Evolutionary conservation across 345 rosid genomes (phyloP).

Genomic region (Hypericum perforatum): DNA sequence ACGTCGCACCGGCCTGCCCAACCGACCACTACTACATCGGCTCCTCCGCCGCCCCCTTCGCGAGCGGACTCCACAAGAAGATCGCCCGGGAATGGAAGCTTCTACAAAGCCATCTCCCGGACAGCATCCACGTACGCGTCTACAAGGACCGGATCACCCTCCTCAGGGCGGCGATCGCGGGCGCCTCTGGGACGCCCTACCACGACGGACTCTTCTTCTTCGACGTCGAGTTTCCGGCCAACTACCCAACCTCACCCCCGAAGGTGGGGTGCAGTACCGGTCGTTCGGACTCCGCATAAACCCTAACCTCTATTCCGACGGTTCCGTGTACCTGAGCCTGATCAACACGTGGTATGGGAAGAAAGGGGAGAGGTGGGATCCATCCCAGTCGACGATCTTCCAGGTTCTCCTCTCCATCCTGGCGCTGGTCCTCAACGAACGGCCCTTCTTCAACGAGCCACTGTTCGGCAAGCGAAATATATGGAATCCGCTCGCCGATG

Average conservation of each 20-base stretch:
- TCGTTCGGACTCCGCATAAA: conserved; percentile 45
- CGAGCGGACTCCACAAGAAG: conserved; percentile 23
- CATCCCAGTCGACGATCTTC: conserved; percentile 33
- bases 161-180: conserved; percentile 37
- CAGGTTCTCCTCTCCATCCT: conserved; percentile 51
- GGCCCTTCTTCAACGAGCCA: conserved; percentile 50
- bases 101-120: conserved; percentile 40
- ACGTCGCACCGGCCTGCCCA: conserved; percentile 25
- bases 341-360: conserved; percentile 50
- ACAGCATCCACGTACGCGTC: conserved; percentile 41
- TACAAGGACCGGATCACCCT: conserved; percentile 46
- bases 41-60: conserved; percentile 10
- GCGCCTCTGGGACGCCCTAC: conserved; percentile 55
- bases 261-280: conserved; percentile 26
- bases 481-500: conserved; percentile 25
- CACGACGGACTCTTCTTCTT: conserved; percentile 60
- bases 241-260: conserved; percentile 45
- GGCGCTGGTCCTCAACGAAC: conserved; percentile 47
- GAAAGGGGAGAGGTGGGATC: conserved; percentile 41
- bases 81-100: conserved; percentile 48
- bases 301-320: conserved; percentile 45
- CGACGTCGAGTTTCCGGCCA: conserved; percentile 45
- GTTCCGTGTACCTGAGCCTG: conserved; percentile 46
- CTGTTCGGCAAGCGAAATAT: conserved; percentile 1
- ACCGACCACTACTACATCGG: conserved; percentile 26